A percentile compares a stretch with the other conserved stretches of the same genome.
Evolutionary conservation across 441 rosid genomes (phyloP).

Genomic region (Jatropha multifida): DNA sequence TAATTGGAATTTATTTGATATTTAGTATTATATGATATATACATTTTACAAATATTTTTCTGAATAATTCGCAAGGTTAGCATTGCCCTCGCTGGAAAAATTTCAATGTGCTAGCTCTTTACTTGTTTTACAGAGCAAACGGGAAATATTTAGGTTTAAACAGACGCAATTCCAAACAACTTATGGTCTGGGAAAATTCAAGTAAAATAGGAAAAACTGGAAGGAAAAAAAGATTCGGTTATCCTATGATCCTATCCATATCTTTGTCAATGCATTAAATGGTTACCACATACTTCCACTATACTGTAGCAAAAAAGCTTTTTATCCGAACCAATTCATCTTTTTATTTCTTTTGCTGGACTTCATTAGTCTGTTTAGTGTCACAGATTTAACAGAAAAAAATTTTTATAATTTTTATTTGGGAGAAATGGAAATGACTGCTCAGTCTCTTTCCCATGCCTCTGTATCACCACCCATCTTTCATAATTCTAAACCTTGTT

Average conservation of each 20-base stretch:
- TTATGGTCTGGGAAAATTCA: too few species aligned
- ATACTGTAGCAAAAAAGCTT: neutral
- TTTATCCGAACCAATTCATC: conserved; percentile 8
- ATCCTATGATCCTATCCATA: conserved; percentile 31
- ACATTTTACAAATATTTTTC: too few species aligned
- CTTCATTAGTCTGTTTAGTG: neutral
- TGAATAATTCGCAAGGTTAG: too few species aligned
- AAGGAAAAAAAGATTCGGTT: conserved; percentile 10
- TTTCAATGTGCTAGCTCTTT: too few species aligned
- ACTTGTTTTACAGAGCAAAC: too few species aligned
- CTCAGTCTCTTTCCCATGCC: conserved; percentile 32
- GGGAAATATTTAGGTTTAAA: too few species aligned
- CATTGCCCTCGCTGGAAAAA: too few species aligned
- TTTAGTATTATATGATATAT: too few species aligned
- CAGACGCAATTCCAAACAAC: too few species aligned
- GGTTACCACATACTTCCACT: conserved; percentile 42
- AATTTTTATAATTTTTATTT: neutral
- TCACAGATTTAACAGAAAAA: neutral
- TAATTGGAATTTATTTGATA: too few species aligned
- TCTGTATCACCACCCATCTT: conserved; percentile 30
- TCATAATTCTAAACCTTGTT: conserved; percentile 32
- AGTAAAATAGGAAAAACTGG: neutral
- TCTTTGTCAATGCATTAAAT: conserved; percentile 32
- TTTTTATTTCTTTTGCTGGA: neutral
- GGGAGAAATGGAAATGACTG: conserved; percentile 38